Percentiles rank a stretch among this genome's conserved stretches.
These are phyloP conservation scores for Lachnellula occidentalis DNA, from an alignment of 2,329 filamentous ascomycete species.

Conservation along the genomic window DNA sequence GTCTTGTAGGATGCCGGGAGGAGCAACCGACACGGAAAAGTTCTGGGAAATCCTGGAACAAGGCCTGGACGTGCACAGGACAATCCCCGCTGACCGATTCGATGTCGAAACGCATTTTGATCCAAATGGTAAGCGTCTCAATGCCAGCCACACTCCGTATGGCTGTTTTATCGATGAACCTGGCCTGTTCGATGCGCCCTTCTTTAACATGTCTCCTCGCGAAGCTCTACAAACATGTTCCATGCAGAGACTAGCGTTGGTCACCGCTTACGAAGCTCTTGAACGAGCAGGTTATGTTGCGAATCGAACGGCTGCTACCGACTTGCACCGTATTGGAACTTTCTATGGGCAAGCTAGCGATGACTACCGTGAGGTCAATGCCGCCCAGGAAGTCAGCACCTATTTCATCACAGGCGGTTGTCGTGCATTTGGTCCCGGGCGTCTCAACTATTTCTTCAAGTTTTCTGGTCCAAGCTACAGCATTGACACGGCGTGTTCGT, in stretches of 20 bases:
- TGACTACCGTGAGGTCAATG: conserved; percentile 19
- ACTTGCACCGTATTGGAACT: conserved; percentile 35
- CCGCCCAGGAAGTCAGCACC: conserved; percentile 13
- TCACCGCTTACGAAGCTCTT: conserved; percentile 72
- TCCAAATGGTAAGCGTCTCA: conserved; percentile 63
- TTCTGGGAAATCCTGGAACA: conserved; percentile 12
- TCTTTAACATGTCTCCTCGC: conserved; percentile 80
- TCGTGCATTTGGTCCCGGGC: conserved; percentile 24
- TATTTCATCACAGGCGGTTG: conserved; percentile 17
- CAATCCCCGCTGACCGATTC: conserved; percentile 62
- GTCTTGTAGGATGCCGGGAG: conserved; percentile 11
- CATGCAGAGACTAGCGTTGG: conserved; percentile 59
- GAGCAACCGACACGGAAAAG: conserved; percentile 4
- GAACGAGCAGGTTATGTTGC: conserved; percentile 69
- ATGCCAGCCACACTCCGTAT: conserved; percentile 69
- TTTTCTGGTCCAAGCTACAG: conserved; percentile 35
- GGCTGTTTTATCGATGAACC: conserved; percentile 67
- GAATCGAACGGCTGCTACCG: conserved; percentile 13
- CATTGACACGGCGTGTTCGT: conserved; percentile 35
- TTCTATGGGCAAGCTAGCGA: conserved; percentile 19
- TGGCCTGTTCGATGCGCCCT: conserved; percentile 68
- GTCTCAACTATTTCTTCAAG: conserved; percentile 35
- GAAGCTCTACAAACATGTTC: conserved; percentile 76
- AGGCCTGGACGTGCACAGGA: conserved; percentile 9
- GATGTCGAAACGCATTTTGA: conserved; percentile 67